Percentiles rank a stretch among this genome's conserved stretches.
Conservation (phyloP, 148 eudicot species). For the Polygonum aviculare region DNA sequence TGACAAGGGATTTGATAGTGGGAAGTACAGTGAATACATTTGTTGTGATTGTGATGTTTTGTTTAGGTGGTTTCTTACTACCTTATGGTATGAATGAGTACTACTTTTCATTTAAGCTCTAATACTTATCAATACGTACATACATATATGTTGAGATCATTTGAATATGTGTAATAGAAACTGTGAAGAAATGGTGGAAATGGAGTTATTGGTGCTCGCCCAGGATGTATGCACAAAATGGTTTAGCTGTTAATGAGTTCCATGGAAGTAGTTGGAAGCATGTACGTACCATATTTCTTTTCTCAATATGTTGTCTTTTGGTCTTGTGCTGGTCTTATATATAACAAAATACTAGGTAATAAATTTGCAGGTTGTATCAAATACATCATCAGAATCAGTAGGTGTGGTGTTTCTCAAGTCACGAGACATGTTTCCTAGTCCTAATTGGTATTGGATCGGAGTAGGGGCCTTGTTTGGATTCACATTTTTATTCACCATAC, state of each 20-base stretch:
- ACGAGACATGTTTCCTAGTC: constrained; percentile 23
- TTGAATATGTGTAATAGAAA: constrained; percentile 16
- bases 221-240: constrained; percentile 57
- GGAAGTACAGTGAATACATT: constrained; percentile 48
- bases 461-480: constrained; percentile 31
- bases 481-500: constrained; percentile 23
- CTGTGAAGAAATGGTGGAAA: constrained; percentile 57
- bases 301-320: too few species aligned
- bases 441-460: constrained; percentile 41
- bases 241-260: constrained; percentile 54
- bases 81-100: constrained; percentile 33
- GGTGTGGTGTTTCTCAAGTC: constrained; percentile 25
- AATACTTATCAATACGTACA: too few species aligned
- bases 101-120: too few species aligned
- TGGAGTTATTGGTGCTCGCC: constrained; percentile 81
- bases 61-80: constrained; percentile 50
- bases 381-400: constrained; percentile 14
- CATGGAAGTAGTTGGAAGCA: constrained; percentile 49
- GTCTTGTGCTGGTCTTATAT: too few species aligned
- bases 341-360: too few species aligned
- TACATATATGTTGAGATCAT: not conserved
- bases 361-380: constrained; percentile 1
- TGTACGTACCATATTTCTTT: constrained; percentile 16
- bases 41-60: constrained; percentile 33
- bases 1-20: constrained; percentile 40